These are phyloP conservation scores for Gnomoniopsis smithogilvyi DNA, from an alignment of 2,329 filamentous ascomycete species.

Conservation along the genomic window DNA sequence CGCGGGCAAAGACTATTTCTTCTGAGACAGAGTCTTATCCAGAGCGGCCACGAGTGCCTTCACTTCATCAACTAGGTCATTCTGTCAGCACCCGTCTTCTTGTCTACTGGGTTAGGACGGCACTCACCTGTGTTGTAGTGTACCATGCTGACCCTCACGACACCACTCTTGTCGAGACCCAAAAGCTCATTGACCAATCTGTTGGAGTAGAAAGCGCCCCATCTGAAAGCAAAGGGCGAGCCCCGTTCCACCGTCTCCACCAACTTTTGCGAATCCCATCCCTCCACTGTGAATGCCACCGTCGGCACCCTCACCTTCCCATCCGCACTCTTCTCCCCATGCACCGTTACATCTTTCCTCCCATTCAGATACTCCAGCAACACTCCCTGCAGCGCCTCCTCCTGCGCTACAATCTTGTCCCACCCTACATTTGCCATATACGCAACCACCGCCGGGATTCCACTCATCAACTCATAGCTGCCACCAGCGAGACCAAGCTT, in stretches of 20 bases:
- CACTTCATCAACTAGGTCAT: constrained; percentile 51
- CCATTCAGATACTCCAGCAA: constrained; percentile 54
- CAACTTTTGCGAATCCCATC: constrained; percentile 46
- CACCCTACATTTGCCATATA: constrained; percentile 52
- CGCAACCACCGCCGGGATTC: constrained; percentile 56
- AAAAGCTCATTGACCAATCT: constrained; percentile 54
- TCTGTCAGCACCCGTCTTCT: constrained; percentile 14
- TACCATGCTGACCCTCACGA: constrained; percentile 62
- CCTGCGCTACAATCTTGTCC: constrained; percentile 51
- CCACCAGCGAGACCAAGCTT: constrained; percentile 67
- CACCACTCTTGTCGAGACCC: constrained; percentile 53
- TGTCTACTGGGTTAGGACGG: background rate
- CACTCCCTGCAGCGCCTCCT: constrained; percentile 52
- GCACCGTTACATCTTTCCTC: constrained; percentile 49
- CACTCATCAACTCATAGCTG: constrained; percentile 67
- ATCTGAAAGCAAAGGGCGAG: constrained; percentile 56
- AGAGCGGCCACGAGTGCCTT: constrained; percentile 48
- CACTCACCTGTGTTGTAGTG: constrained; percentile 63
- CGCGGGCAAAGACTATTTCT: constrained; percentile 10
- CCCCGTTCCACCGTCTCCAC: constrained; percentile 54
- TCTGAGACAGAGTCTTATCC: constrained; percentile 42
- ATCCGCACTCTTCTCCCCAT: constrained; percentile 50
- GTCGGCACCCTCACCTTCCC: constrained; percentile 54
- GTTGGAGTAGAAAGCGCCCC: constrained; percentile 62
- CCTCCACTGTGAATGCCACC: constrained; percentile 59